Base-by-base conservation (phyloP, 495 filamentous ascomycete species). In the Penicillium herquei region DNA sequence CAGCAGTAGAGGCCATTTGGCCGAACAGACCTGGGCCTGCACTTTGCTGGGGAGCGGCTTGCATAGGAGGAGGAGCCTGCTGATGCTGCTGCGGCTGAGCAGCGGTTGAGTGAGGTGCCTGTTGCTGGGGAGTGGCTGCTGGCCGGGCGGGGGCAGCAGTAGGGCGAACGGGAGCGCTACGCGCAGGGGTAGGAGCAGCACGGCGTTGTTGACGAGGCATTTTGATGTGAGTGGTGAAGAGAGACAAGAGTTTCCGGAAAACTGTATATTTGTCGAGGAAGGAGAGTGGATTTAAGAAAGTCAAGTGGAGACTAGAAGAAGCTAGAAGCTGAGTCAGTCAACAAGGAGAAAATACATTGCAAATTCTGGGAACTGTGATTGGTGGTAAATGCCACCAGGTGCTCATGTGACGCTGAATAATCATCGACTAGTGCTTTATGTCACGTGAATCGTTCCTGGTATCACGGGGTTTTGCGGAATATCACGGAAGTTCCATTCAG, bases 1-100 rank as follows among this genome's bases (percentile, higher is more conserved):
- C 89, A 62, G 89, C 90, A 46, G 90, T 93, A 59, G 85, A 89
- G 57, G 89, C 89, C 86, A 93, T 92, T 78, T 92, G 86, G 44
- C 86, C 89, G 61, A 95, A 86, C 7, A 93, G 80, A 59, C 90
- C 90, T 6, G 87, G 83, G 13, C 87, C 84, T 51, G 84, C 72
- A 51, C 84, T 85, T 57, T 79, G 78, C 55, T 75, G 72, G 12
- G 70, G 71, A 59, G 78, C 69, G 56, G 80, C 67, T 50, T 76
- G 75, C 37, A 68, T 54, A 43, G 72, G 69, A 52, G 82, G 73
- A 56, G 81, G 67, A 49, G 13, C n/a, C 40, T 79, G 21, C 21
- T 26, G 69, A 48, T 76, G 74, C 14, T 76, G 64, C 44, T 74
- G 72, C 34, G 79, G 76, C 21, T 81, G 78, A 42, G 88, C 87